phyloP scores from a whole-genome alignment of 2,329 filamentous ascomycete genomes.

The Parasarocladium wereldwijsianum region DNA sequence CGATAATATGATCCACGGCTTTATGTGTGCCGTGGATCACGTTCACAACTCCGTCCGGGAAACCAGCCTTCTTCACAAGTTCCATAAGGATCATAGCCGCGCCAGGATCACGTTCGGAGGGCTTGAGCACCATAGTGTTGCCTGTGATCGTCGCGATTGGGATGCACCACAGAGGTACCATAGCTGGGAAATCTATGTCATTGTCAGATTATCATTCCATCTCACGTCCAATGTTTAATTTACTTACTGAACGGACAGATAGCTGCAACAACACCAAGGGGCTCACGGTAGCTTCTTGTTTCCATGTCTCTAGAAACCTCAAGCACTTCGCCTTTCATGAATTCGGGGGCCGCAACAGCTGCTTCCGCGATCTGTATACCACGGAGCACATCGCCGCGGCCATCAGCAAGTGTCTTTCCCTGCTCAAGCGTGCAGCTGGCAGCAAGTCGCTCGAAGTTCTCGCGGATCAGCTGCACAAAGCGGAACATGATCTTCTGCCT shows the following conservation, averaged over 20 bases:
- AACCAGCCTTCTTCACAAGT: conserved; percentile 56
- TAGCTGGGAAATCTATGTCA: conserved; percentile 55
- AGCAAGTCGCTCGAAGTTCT: conserved; percentile 63
- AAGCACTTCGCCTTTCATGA: conserved; percentile 60
- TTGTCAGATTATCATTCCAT: neutral
- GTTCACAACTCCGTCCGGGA: conserved; percentile 61
- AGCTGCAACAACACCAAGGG: conserved; percentile 54
- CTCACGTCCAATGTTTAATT: neutral
- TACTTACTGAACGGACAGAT: conserved; percentile 59
- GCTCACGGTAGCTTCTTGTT: conserved; percentile 57
- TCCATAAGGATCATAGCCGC: conserved; percentile 66
- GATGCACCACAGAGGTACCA: conserved; percentile 71
- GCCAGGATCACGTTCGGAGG: conserved; percentile 62
- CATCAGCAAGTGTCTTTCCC: conserved; percentile 66
- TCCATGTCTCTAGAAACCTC: conserved; percentile 78
- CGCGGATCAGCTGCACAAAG: conserved; percentile 56
- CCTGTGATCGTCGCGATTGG: conserved; percentile 64
- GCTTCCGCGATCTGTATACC: conserved; percentile 66
- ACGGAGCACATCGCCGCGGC: conserved; percentile 57
- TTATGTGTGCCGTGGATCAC: conserved; percentile 58
- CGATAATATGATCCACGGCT: conserved; percentile 64
- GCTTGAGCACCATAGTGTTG: conserved; percentile 63
- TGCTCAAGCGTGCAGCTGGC: conserved; percentile 67
- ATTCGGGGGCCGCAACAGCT: conserved; percentile 57
- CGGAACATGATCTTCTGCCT: conserved; percentile 69